Percentiles rank a stretch among this genome's conserved stretches.
phyloP scores from a whole-genome alignment of 2,329 filamentous ascomycete species.

The Coleophoma eucalyptorum region DNA sequence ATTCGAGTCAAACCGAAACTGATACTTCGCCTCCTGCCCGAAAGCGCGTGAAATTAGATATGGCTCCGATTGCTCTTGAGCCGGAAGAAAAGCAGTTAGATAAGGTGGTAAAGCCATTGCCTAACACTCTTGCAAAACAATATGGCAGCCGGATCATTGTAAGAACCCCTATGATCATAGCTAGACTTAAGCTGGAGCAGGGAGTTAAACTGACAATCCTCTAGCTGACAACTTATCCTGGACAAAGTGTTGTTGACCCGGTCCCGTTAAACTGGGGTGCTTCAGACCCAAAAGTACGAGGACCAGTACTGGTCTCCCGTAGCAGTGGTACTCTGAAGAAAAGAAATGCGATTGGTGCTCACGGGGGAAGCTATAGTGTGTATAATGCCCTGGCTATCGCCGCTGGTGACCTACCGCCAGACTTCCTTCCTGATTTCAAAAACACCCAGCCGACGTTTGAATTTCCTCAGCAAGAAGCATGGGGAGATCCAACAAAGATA shows the following conservation, averaged over 20 bases:
- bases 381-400: constrained; percentile 90
- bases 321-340: constrained; percentile 68
- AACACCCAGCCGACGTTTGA: constrained; percentile 83
- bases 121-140: too few species aligned
- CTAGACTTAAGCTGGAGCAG: neutral
- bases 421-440: constrained; percentile 71
- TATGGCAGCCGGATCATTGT: constrained; percentile 2
- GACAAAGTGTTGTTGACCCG: constrained; percentile 85
- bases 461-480: constrained; percentile 61
- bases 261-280: constrained; percentile 80
- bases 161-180: neutral
- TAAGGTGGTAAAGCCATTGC: too few species aligned
- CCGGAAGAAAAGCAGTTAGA: too few species aligned
- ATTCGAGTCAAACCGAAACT: too few species aligned
- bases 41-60: too few species aligned
- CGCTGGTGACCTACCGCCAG: constrained; percentile 75
- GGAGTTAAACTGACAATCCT: neutral
- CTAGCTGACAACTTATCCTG: constrained; percentile 67
- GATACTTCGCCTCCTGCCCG: too few species aligned
- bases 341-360: constrained; percentile 74
- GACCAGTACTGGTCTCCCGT: constrained; percentile 80
- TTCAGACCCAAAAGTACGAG: constrained; percentile 64
- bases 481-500: constrained; percentile 84
- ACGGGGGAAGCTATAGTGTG: constrained; percentile 87
- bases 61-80: too few species aligned